Percentiles rank a stretch among this genome's conserved stretches.
Conservation (phyloP, 83 land plant genomes). For the Isoetes engelmannii region DNA sequence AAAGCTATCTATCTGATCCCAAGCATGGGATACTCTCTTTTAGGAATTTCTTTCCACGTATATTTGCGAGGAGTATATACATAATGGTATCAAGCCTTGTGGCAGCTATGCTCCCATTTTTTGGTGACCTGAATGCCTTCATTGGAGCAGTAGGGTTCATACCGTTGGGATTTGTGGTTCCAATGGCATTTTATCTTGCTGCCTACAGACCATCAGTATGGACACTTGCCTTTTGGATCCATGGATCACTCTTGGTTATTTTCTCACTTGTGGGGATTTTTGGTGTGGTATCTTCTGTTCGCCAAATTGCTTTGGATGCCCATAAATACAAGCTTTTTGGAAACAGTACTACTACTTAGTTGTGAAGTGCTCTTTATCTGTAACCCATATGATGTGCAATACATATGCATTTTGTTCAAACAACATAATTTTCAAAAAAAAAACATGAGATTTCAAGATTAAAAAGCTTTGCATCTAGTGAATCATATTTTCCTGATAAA, state of each 20-base stretch:
- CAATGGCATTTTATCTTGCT: conserved; percentile 56
- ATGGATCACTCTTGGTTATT: conserved; percentile 47
- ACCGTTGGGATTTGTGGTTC: conserved; percentile 78
- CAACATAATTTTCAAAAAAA: too few relatives aligned
- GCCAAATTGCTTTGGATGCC: conserved; percentile 67
- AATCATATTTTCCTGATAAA: too few relatives aligned
- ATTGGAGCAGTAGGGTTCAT: conserved; percentile 86
- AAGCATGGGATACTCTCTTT: conserved; percentile 45
- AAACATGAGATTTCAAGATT: too few relatives aligned
- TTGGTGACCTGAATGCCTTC: conserved; percentile 72
- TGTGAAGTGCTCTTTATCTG: too few relatives aligned
- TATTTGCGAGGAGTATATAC: conserved; percentile 43
- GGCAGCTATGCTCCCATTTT: conserved; percentile 88
- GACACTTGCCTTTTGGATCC: conserved; percentile 42
- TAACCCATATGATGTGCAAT: too few relatives aligned
- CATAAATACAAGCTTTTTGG: conserved; percentile 50
- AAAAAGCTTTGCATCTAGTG: too few relatives aligned
- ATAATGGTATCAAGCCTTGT: conserved; percentile 47
- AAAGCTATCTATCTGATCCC: conserved; percentile 58
- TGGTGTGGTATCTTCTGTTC: conserved; percentile 61
- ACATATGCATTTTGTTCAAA: too few relatives aligned
- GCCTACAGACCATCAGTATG: conserved; percentile 43
- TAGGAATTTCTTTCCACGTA: conserved; percentile 65
- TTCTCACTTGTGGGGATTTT: conserved; percentile 50
- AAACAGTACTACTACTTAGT: too few relatives aligned